A percentile compares a stretch with the other conserved stretches of the same genome.
Evolutionary conservation across 495 filamentous ascomycete genomes (phyloP).

Genomic region (Aspergillus mulundensis): DNA sequence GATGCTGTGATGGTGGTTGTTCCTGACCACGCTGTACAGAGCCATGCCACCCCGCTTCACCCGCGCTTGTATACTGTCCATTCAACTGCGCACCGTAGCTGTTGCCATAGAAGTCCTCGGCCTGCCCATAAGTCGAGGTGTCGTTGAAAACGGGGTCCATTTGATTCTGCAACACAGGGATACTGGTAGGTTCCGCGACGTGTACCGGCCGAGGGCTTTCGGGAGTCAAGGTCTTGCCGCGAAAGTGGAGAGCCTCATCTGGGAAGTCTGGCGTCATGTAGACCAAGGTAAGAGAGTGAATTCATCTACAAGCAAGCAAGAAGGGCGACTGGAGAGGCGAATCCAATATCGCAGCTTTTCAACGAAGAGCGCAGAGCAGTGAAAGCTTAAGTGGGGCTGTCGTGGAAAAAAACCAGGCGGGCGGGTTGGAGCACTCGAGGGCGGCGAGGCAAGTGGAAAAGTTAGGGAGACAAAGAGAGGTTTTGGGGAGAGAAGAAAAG

Average conservation of each 20-base stretch:
- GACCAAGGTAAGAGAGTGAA: constrained; percentile 30
- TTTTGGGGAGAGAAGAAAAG: constrained; percentile 9
- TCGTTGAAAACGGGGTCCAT: constrained; percentile 71
- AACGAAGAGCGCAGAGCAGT: constrained; percentile 13
- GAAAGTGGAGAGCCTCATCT: constrained; percentile 61
- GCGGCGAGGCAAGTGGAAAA: constrained; percentile 5
- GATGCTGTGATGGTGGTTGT: constrained; percentile 12
- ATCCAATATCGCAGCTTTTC: constrained; percentile 4
- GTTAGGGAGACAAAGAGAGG: background rate
- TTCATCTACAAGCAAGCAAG: constrained; percentile 39
- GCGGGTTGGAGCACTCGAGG: constrained; percentile 14
- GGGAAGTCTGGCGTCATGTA: constrained; percentile 63
- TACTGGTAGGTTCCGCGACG: constrained; percentile 64
- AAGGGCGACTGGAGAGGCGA: constrained; percentile 12
- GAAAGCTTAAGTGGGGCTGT: constrained; percentile 29
- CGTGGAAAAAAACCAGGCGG: constrained; percentile 19
- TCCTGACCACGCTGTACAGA: constrained; percentile 22
- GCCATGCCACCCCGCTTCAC: constrained; percentile 20
- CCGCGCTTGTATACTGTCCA: constrained; percentile 22
- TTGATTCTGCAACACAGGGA: constrained; percentile 67
- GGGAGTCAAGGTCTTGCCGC: constrained; percentile 65
- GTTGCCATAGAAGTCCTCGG: constrained; percentile 16
- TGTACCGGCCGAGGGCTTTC: constrained; percentile 69
- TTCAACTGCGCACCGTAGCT: constrained; percentile 15
- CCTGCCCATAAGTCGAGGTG: constrained; percentile 50